Evolutionary conservation across 2,329 filamentous ascomycete genomes (phyloP), one percentile per base, ranked within the genome.

Genomic region (Claviceps arundinis): DNA sequence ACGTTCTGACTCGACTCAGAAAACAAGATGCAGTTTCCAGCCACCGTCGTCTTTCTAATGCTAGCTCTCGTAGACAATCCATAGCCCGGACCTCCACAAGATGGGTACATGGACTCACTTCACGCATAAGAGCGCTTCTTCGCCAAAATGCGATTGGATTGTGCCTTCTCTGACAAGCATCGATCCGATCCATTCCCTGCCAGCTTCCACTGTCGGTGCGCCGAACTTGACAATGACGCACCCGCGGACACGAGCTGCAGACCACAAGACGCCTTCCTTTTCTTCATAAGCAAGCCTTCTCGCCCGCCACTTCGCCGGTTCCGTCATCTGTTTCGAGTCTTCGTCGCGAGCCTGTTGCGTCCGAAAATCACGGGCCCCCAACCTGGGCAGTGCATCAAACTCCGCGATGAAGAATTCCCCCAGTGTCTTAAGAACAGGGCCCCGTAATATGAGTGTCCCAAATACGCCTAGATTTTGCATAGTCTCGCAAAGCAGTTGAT

Each of bases 171-270:
- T 76, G 46, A 74, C 68, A 47, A 95, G 70, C 78, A 96, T 86
- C 6, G 74, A 75, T 9, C 82, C 81, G 53, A 97, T 74, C 89
- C 90, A 97, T 47, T 78, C 71, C 58, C 87, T 80, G 4, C 84
- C 89, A 26, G 84, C 85, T 65, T 97, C 89, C 24, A 95, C 84
- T 45, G 84, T 84, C 51, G 75, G 76, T 1, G 90, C 87, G 1
- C 87, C 89, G 65, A 97, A 94, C 66, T 97, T 97, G 59, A 97
- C 85, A 26, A 96, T 76, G 3, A 93, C 84, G 62, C 91, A 95
- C 4, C 88, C 85, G 50, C 89, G 77, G 37, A 94, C 81, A 26
- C 77, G 78, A 14, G 89, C 87, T 13, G 86, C 87, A 26, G 89
- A 90, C 88, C 89, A 95, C 3, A 91, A 72, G 3, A 95, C 67